These are phyloP conservation scores for Dorcoceras hygrometricum DNA, from an alignment of 257 asterid species.

Conservation along the genomic window DNA sequence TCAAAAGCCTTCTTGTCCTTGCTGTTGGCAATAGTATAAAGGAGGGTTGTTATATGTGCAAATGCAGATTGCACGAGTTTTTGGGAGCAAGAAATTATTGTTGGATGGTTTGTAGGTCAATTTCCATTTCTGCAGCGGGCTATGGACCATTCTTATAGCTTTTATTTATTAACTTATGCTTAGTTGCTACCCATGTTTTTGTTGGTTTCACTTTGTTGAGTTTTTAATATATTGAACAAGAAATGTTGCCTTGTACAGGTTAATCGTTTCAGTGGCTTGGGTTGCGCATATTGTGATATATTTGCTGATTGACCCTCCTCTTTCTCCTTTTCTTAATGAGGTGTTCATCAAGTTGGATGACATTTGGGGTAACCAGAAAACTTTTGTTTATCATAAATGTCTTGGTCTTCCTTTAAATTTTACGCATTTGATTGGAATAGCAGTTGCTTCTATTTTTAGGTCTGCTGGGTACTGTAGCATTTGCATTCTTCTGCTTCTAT, in stretches of 20 bases:
- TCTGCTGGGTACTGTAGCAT: conserved; percentile 94
- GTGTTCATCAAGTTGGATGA: conserved; percentile 89
- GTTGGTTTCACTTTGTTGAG: conserved; percentile 8
- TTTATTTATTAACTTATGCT: no score
- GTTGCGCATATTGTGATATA: conserved; percentile 87
- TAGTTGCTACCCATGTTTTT: neutral
- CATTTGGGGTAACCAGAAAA: conserved; percentile 67
- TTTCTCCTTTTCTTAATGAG: conserved; percentile 84
- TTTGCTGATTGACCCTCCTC: conserved; percentile 86
- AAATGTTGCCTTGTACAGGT: conserved; percentile 47
- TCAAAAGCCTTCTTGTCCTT: neutral
- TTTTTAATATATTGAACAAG: conserved; percentile 12
- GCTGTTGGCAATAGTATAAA: neutral
- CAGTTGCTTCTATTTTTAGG: conserved; percentile 47
- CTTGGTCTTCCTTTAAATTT: conserved; percentile 16
- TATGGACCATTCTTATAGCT: neutral
- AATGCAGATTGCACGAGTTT: neutral
- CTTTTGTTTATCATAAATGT: conserved; percentile 13
- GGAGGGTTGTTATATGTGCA: neutral
- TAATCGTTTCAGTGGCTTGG: conserved; percentile 95
- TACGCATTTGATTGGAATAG: conserved; percentile 18
- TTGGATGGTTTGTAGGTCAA: neutral
- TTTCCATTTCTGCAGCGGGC: neutral
- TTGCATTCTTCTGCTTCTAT: conserved; percentile 98
- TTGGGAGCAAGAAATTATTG: neutral